phyloP scores from a whole-genome alignment of 2,329 filamentous ascomycete genomes.

The Mycogone perniciosa region DNA sequence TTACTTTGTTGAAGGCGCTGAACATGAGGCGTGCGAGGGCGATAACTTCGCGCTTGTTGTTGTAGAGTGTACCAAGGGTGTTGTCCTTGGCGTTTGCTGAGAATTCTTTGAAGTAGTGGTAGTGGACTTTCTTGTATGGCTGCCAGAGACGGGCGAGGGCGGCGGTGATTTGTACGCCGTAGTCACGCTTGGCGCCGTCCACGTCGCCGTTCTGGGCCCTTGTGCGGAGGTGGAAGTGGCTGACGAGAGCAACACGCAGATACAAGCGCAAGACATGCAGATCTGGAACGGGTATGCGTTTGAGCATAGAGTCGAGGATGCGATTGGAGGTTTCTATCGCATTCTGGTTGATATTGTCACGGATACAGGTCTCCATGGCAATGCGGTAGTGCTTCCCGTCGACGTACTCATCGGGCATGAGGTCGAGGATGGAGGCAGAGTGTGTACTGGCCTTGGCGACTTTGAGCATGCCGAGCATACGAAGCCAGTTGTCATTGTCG shows the following conservation, averaged over 20 bases:
- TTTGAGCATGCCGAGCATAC: constrained; percentile 62
- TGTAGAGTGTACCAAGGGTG: constrained; percentile 21
- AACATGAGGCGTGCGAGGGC: constrained; percentile 42
- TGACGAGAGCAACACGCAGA: constrained; percentile 48
- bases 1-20: constrained; percentile 38
- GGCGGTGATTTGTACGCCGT: constrained; percentile 43
- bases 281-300: constrained; percentile 39
- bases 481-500: constrained; percentile 63
- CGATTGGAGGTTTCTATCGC: constrained; percentile 58
- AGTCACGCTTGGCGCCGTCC: constrained; percentile 33
- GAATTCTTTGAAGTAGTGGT: constrained; percentile 28
- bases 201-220: constrained; percentile 25
- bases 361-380: constrained; percentile 66
- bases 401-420: constrained; percentile 42
- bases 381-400: constrained; percentile 57
- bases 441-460: constrained; percentile 58
- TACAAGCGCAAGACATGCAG: constrained; percentile 47
- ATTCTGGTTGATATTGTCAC: constrained; percentile 70
- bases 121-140: constrained; percentile 37
- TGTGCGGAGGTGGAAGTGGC: constrained; percentile 34
- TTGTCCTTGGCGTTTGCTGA: constrained; percentile 18
- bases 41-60: constrained; percentile 35
- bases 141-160: constrained; percentile 48
- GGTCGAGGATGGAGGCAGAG: constrained; percentile 51
- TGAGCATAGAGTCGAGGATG: constrained; percentile 59